phyloP scores from a whole-genome alignment of 164 flowering plant genomes.

The Macadamia integrifolia region DNA sequence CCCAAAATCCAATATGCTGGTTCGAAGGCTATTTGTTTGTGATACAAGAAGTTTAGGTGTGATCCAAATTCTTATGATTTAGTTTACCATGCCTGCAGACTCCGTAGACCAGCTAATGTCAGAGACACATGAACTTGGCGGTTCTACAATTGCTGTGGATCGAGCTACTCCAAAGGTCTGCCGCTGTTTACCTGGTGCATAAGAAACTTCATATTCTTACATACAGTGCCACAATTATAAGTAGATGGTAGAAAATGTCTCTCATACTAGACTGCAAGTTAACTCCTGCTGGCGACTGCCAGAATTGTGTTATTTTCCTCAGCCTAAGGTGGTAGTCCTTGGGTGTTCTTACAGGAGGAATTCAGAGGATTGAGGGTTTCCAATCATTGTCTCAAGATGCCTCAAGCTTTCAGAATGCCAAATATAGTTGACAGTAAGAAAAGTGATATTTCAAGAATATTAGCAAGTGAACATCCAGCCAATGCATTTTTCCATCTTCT shows the following conservation, averaged over 20 bases:
- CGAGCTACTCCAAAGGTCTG: constrained; percentile 23
- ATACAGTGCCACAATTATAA: no score
- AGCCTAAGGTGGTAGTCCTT: background rate
- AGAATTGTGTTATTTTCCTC: background rate
- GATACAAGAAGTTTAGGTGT: background rate
- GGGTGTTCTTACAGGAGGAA: constrained; percentile 14
- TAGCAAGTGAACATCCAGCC: constrained; percentile 7
- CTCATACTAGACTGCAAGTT: no score
- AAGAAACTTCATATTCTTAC: no score
- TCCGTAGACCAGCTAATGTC: constrained; percentile 23
- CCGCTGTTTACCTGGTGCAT: background rate
- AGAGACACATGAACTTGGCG: constrained; percentile 20
- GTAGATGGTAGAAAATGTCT: no score
- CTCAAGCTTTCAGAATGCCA: constrained; percentile 1
- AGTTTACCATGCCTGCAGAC: constrained; percentile 4
- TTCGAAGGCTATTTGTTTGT: background rate
- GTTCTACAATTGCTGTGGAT: constrained; percentile 19
- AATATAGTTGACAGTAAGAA: constrained; percentile 4
- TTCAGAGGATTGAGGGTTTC: constrained; percentile 13
- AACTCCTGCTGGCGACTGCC: no score
- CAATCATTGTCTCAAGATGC: constrained; percentile 8
- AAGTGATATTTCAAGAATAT: constrained; percentile 4
- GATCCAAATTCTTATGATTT: background rate
- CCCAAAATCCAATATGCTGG: background rate
- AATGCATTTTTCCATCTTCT: constrained; percentile 2